Base-by-base conservation (phyloP, 345 rosid species). In the Hibiscus tridactylites region DNA sequence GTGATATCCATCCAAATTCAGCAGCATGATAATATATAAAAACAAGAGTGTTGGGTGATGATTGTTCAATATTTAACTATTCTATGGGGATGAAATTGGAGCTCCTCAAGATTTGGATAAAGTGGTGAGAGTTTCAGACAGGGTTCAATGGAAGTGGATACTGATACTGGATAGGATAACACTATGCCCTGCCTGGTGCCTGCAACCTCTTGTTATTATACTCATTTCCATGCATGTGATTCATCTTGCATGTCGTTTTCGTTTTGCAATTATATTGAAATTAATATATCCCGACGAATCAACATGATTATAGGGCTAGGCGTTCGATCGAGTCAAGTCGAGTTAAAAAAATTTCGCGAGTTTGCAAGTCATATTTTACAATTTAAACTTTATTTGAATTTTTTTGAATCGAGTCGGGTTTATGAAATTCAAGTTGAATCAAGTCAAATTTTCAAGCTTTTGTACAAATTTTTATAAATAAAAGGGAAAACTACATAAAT, bases 151-250 rank as follows among this genome's bases (percentile, higher is more conserved):
- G 54, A 11, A 65, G 10, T 13, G 53, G 53, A 49, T 47, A 47
- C 53, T 65, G 53, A 49, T 47, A 47, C 53, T 65, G 69, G 69
- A 63, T 65, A 42, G 69, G 69, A 42, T 65, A 65, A 44, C 54
- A 44, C 33, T 10, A 44, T 11, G 1, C 17, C 44, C 54, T 21
- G 33, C 53, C 54, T 42, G 33, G 35, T 21, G 33, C 53, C 54
- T 42, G 33, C 53, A 21, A 21, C 69, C 69, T 65, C 69, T 21
- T 65, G 44, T 65, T 65, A 65, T 65, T 65, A 19, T 65, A 53
- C 9, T 17, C 8, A 53, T 53, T 53, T 53, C 2, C 58, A 16
- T 53, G 33, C 42, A 7, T 37, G 67, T 63, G 3, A 15, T 5
- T 59, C 64, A 29, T 62, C 15, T 3, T 12, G 4, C 6, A 7